Conservation (phyloP, 768 basidiomycete genomes). For the Hemileccinum rubropunctum region DNA sequence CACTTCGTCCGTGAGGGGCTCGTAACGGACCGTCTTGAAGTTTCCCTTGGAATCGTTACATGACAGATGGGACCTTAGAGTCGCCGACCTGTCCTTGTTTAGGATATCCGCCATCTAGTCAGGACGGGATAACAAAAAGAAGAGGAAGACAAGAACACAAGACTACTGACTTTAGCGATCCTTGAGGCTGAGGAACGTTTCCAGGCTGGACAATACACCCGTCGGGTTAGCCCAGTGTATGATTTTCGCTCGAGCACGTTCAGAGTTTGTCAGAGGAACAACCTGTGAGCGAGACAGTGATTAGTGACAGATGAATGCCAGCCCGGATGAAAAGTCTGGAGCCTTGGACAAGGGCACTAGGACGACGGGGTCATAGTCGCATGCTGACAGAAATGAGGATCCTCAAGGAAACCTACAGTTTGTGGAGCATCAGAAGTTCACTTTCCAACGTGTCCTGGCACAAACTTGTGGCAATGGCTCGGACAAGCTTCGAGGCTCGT, state of each 20-base stretch:
- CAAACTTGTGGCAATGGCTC: too few species aligned
- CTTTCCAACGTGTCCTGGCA: too few species aligned
- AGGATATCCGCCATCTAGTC: slow-evolving; percentile 27
- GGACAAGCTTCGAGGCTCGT: too few species aligned
- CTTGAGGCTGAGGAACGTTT: slow-evolving; percentile 24
- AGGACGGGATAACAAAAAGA: not conserved
- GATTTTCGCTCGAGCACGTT: slow-evolving; percentile 30
- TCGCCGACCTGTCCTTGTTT: slow-evolving; percentile 39
- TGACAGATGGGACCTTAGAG: slow-evolving; percentile 43
- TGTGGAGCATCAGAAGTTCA: too few species aligned
- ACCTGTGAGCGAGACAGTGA: not conserved
- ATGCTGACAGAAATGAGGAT: too few species aligned
- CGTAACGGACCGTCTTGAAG: slow-evolving; percentile 39
- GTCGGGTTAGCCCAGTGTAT: slow-evolving; percentile 31
- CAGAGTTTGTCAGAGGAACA: not conserved
- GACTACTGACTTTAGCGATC: slow-evolving; percentile 12
- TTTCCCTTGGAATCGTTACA: slow-evolving; percentile 41
- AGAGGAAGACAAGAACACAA: too few species aligned
- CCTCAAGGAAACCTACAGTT: too few species aligned
- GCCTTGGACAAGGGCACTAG: too few species aligned
- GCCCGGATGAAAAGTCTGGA: too few species aligned
- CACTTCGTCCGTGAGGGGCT: slow-evolving; percentile 36
- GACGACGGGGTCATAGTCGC: too few species aligned
- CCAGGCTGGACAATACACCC: slow-evolving; percentile 38
- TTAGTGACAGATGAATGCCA: not conserved